These are phyloP conservation scores for Huntiella omanensis DNA, from an alignment of 2,329 filamentous ascomycete genomes.

Conservation along the genomic window DNA sequence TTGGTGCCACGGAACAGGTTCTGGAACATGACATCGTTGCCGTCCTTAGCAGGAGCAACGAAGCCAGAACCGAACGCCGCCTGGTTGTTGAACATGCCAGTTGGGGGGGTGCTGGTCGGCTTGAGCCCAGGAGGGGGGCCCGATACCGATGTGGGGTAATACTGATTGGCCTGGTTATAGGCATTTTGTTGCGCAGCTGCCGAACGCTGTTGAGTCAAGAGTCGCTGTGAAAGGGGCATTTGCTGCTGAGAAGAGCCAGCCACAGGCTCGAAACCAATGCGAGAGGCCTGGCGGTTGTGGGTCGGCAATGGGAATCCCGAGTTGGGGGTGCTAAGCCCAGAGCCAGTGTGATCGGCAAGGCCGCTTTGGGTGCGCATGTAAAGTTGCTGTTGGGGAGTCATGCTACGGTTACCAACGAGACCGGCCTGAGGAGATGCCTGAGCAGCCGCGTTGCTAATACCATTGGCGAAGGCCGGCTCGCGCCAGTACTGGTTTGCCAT, in stretches of 20 bases:
- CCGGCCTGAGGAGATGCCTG: slow-evolving; percentile 28
- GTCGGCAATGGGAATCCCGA: slow-evolving; percentile 40
- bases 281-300: slow-evolving; percentile 67
- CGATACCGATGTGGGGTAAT: slow-evolving; percentile 70
- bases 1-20: slow-evolving; percentile 55
- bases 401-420: slow-evolving; percentile 41
- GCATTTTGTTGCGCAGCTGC: slow-evolving; percentile 40
- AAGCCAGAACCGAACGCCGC: slow-evolving; percentile 61
- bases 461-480: slow-evolving; percentile 43
- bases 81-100: slow-evolving; percentile 80
- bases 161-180: slow-evolving; percentile 46
- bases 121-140: slow-evolving; percentile 90
- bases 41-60: slow-evolving; percentile 47
- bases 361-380: slow-evolving; percentile 45
- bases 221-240: slow-evolving; percentile 56
- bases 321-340: slow-evolving; percentile 29
- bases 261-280: slow-evolving; percentile 67
- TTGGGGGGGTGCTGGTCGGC: slow-evolving; percentile 82
- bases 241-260: slow-evolving; percentile 24
- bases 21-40: slow-evolving; percentile 52
- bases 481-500: slow-evolving; percentile 53
- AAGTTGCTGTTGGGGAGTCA: slow-evolving; percentile 64
- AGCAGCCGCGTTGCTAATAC: slow-evolving; percentile 34
- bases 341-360: slow-evolving; percentile 42
- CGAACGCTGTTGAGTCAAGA: slow-evolving; percentile 70